phyloP scores from a whole-genome alignment of 805 yeast genomes.

The Hanseniaspora nectarophila region DNA sequence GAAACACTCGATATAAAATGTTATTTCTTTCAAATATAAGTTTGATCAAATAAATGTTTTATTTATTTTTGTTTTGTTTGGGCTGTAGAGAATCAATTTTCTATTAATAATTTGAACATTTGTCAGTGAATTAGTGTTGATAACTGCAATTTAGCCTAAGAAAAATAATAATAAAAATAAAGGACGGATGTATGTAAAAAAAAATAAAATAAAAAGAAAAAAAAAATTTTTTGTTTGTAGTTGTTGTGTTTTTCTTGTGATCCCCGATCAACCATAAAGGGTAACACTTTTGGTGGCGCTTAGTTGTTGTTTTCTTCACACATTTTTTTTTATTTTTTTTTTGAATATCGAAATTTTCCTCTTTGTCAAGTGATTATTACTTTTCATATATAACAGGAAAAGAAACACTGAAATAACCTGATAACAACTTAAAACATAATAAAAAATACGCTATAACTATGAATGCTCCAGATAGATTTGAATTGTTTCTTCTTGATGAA shows the following conservation, averaged over 20 bases:
- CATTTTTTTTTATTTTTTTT: not conserved
- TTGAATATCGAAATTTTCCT: no score
- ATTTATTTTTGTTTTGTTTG: no score
- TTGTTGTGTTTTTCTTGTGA: not conserved
- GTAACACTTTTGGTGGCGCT: not conserved
- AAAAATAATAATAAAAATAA: not conserved
- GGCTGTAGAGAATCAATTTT: no score
- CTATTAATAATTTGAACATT: no score
- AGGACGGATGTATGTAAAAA: not conserved
- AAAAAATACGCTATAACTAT: no score
- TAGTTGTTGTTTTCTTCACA: not conserved
- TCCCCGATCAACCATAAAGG: not conserved
- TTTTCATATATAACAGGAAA: no score
- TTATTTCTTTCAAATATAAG: not conserved
- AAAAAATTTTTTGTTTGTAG: not conserved
- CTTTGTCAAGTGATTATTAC: no score
- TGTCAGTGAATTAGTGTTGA: no score
- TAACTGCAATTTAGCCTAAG: not conserved
- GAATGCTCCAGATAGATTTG: conserved; percentile 99
- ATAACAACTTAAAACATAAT: not conserved
- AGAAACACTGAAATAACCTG: not conserved
- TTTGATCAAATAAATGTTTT: not conserved
- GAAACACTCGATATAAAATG: not conserved
- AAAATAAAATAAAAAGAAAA: not conserved
- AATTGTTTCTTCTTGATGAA: conserved; percentile 90